Percentiles rank a stretch among this genome's conserved stretches.
Evolutionary conservation across 305 asterid species (phyloP).

Genomic region (Fraxinus sp.): DNA sequence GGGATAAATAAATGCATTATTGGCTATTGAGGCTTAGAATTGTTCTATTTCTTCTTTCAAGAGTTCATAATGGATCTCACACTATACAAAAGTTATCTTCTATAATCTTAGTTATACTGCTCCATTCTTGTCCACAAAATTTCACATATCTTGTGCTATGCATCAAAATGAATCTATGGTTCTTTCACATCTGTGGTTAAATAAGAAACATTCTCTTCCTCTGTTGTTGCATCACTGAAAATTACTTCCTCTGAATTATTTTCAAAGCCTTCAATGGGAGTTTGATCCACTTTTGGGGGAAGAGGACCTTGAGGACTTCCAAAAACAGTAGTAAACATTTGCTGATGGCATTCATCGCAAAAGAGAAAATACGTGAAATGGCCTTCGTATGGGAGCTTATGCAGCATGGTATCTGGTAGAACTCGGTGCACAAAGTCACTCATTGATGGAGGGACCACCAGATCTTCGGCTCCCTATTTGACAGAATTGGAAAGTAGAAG

Average conservation of each 20-base stretch:
- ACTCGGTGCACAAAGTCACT: constrained; percentile 79
- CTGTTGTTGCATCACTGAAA: constrained; percentile 20
- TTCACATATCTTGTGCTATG: neutral
- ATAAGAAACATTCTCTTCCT: constrained; percentile 17
- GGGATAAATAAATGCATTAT: neutral
- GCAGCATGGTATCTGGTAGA: constrained; percentile 82
- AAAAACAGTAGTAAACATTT: constrained; percentile 56
- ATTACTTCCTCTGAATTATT: constrained; percentile 22
- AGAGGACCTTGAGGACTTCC: constrained; percentile 86
- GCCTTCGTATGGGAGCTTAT: constrained; percentile 79
- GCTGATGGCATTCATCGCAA: constrained; percentile 79
- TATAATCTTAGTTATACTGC: neutral
- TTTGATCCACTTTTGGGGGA: constrained; percentile 26
- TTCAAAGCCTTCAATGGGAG: constrained; percentile 23
- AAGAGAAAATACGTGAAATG: constrained; percentile 82
- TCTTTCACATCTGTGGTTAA: neutral
- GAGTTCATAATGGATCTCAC: neutral
- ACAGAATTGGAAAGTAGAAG: constrained; percentile 10
- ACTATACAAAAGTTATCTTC: neutral
- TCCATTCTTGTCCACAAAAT: neutral
- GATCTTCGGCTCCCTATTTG: constrained; percentile 49
- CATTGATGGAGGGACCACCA: constrained; percentile 76
- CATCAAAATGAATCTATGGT: neutral
- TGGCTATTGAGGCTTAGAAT: neutral
- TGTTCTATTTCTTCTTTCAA: neutral